A percentile compares a stretch with the other conserved stretches of the same genome.
Conservation (phyloP, 345 rosid species). For the Linum lewisii region DNA sequence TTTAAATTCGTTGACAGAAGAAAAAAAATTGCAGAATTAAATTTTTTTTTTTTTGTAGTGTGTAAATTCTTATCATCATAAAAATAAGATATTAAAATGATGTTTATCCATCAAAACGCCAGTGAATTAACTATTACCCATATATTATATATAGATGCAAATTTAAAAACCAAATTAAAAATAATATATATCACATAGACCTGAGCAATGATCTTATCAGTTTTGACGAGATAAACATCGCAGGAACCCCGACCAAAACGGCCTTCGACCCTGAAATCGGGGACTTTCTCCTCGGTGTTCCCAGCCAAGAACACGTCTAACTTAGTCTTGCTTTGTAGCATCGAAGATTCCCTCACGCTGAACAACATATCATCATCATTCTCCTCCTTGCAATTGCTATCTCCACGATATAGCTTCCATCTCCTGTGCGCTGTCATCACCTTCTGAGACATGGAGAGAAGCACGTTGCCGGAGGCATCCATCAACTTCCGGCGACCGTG, state of each 20-base stretch:
- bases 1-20: too few species aligned
- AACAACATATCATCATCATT: conserved; percentile 37
- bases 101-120: too few species aligned
- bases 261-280: conserved; percentile 41
- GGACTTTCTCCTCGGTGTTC: conserved; percentile 27
- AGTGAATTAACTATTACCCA: too few species aligned
- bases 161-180: too few species aligned
- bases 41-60: too few species aligned
- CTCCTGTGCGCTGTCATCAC: conserved; percentile 28
- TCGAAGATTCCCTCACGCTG: conserved; percentile 32
- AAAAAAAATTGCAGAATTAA: too few species aligned
- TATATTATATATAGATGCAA: too few species aligned
- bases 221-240: conserved; percentile 29
- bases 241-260: conserved; percentile 34
- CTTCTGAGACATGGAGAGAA: conserved; percentile 19
- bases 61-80: too few species aligned
- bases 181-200: conserved; percentile 17
- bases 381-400: too few species aligned
- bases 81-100: too few species aligned
- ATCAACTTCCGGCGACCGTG: conserved; percentile 20
- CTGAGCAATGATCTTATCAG: conserved; percentile 24
- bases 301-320: conserved; percentile 43
- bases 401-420: conserved; percentile 55
- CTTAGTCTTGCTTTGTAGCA: conserved; percentile 30
- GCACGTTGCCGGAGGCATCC: conserved; percentile 23